phyloP scores from a whole-genome alignment of 192 early-diverging fungal species.

The Gonapodya prolifera region DNA sequence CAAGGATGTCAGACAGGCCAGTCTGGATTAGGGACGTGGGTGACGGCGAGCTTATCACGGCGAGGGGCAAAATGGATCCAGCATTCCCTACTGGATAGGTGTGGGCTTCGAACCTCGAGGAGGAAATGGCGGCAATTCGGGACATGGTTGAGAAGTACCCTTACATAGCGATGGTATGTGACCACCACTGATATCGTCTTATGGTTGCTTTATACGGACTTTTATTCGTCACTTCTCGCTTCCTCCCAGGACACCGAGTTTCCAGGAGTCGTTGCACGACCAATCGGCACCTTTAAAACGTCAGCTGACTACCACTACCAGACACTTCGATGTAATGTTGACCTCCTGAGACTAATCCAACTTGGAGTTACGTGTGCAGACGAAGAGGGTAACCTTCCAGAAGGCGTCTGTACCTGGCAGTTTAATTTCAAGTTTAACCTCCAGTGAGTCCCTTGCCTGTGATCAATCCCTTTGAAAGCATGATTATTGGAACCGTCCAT shows the following conservation, averaged over 20 bases:
- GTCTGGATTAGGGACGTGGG: background rate
- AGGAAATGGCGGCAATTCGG: slow-evolving; percentile 77
- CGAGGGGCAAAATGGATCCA: background rate
- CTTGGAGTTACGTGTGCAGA: slow-evolving; percentile 92
- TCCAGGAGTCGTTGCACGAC: slow-evolving; percentile 93
- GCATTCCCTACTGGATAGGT: slow-evolving; percentile 55
- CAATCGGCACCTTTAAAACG: slow-evolving; percentile 92
- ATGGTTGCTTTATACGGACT: background rate
- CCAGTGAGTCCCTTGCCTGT: slow-evolving; percentile 31
- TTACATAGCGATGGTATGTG: slow-evolving; percentile 84
- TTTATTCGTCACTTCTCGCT: background rate
- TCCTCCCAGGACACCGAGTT: slow-evolving; percentile 85
- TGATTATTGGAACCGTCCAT: background rate
- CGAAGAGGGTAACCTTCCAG: slow-evolving; percentile 70
- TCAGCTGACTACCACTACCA: slow-evolving; percentile 99
- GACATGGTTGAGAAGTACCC: slow-evolving; percentile 81
- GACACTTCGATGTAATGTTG: slow-evolving; percentile 93
- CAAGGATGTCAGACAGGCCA: background rate
- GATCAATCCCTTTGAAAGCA: background rate
- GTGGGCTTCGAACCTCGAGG: slow-evolving; percentile 91
- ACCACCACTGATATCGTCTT: background rate
- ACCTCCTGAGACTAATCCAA: slow-evolving; percentile 95
- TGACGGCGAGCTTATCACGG: background rate
- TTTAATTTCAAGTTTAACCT: slow-evolving; percentile 98
- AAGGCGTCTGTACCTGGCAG: slow-evolving; percentile 89